Evolutionary conservation across 441 rosid species (phyloP), one percentile per base, ranked within the genome.

Genomic region (Erodium trifolium): DNA sequence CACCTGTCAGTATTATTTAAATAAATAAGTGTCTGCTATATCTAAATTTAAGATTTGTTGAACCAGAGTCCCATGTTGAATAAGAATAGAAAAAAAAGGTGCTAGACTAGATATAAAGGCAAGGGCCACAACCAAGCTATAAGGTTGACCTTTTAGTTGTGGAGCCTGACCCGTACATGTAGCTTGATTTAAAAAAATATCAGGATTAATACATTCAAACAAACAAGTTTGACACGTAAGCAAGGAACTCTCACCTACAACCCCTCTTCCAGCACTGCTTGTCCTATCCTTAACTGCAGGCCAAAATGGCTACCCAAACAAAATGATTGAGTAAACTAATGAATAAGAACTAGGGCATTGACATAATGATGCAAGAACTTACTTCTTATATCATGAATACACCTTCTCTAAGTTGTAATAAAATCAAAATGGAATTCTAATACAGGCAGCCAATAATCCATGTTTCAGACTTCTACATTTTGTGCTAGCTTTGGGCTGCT

Each of bases 301-400:
- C 76, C 76, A 78, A 73, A 71, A 78, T 31, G 81, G 78, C 81
- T 78, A 71, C 68, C 65, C 47, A 41, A 37, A 64, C 41, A 72
- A 35, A 68, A 65, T 64, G 34, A 10, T 51, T 34, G 65, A 55
- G 2, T 14, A 57, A 39, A 37, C 12, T 5, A 37, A 37, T 7
- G 41, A 19, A 39, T 12, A 59, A 23, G 34, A 65, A 41, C 17
- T 27, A 45, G 19, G 23, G 23, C 19, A 41, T n/a, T n/a, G 9
- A 34, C n/a, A 55, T 45, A 71, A 37, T 31, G 39, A 34, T 53
- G 53, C 67, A 9, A 14, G 55, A 66, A 34, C 5, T 5, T 37
- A 41, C 18, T 63, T 10, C 12, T 18, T 57, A 57, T 10, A 57
- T 7, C 10, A 57, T 4, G 27, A 17, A 53, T 53, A 4, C 60